Percentiles rank a stretch among this genome's conserved stretches.
Conservation (phyloP, 257 asterid species). For the Penstemon barbatus region DNA sequence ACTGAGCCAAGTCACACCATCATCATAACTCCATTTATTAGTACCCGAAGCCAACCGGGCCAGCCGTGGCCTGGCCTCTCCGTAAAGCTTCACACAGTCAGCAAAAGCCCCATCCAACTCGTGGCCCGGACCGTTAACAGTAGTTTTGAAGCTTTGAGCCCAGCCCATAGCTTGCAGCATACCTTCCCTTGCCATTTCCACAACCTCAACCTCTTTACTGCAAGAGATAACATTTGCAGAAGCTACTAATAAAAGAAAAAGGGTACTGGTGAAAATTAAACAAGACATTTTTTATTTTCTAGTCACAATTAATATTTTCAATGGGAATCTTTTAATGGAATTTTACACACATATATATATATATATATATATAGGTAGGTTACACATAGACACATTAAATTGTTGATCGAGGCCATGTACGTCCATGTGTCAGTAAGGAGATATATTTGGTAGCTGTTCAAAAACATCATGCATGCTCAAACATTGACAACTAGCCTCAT, state of each 20-base stretch:
- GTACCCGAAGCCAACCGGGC: constrained; percentile 34
- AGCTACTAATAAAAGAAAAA: constrained; percentile 28
- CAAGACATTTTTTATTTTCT: constrained; percentile 25
- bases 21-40: constrained; percentile 35
- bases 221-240: constrained; percentile 22
- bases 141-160: constrained; percentile 30
- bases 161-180: constrained; percentile 40
- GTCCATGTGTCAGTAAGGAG: constrained; percentile 32
- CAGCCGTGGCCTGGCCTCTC: constrained; percentile 45
- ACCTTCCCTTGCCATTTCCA: constrained; percentile 40
- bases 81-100: constrained; percentile 55
- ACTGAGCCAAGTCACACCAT: constrained; percentile 67
- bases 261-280: constrained; percentile 19
- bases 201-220: constrained; percentile 30
- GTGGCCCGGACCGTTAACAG: constrained; percentile 26
- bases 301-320: too few species aligned
- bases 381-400: constrained; percentile 19
- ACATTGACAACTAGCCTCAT: constrained; percentile 20
- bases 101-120: constrained; percentile 23
- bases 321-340: background rate
- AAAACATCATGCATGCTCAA: constrained; percentile 23
- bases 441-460: constrained; percentile 8
- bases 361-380: too few species aligned
- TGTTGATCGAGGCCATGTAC: constrained; percentile 24
- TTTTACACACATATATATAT: background rate